Base-by-base conservation (phyloP, 2,329 filamentous ascomycete genomes). In the Aspergillus ochraceus region DNA sequence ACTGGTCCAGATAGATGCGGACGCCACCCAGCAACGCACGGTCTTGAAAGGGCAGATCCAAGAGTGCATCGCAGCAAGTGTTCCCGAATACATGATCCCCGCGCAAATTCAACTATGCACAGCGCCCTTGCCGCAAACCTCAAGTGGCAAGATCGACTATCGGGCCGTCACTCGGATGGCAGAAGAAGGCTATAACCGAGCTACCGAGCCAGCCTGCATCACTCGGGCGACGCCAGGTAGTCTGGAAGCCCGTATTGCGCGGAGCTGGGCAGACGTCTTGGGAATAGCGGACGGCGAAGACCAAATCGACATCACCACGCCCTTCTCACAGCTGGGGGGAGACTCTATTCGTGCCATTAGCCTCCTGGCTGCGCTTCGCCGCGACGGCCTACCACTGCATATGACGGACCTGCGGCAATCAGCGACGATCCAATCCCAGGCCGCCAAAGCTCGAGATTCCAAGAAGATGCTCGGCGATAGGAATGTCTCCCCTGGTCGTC, bases 331-430 rank as follows among this genome's bases (percentile, higher is more conserved):
- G 14, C 17, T 58, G 19, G 56, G 56, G 8, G 56, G 56, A 14
- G 50, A 58, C 42, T 58, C 56, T 20, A 54, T 58, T 39, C 56
- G 56, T 6, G 56, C 56, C 20, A 50, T 58, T 24, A 36, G 17
- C n/a, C 42, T 58, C 9, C 42, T 58, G 6, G 50, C 56, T 19
- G 12, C 39, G 5, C 29, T 58, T 26, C 56, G 56, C n/a, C 56
- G 42, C 47, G 26, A 54, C 6, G 50, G 51, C 14, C 22, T 58
- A 20, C 51, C 36, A 3, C 24, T 58, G 14, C 17, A 26, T 22
- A 50, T 58, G 56, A 49, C 17, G n/a, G 56, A 58, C 39, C 30
- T 58, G 6, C 32, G 22, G 4, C 51, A 49, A 26, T 54, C 56
- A 10, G 30, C 56, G n/a, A 58, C 56, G 12, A 49, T 58, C 20